Percentiles rank a stretch among this genome's conserved stretches.
Conservation (phyloP, 139 green algal genomes). For the Micractinium sp. region DNA sequence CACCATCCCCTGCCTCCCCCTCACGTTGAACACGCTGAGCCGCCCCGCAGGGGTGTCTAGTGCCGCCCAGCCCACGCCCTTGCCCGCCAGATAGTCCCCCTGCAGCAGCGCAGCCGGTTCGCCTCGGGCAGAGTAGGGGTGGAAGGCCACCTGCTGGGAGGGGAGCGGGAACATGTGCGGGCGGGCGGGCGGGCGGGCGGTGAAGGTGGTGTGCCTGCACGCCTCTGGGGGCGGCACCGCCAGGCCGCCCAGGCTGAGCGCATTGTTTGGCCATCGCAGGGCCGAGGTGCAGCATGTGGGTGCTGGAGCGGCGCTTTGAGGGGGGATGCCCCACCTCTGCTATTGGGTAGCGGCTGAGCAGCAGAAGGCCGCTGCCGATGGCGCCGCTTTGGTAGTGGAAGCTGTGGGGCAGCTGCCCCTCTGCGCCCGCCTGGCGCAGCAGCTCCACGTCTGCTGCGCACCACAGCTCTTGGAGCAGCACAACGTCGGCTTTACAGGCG, state of each 20-base stretch:
- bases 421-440: slow-evolving; percentile 39
- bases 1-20: too few relatives aligned
- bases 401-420: slow-evolving; percentile 40
- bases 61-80: slow-evolving; percentile 65
- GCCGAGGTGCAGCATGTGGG: neutral
- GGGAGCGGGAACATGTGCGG: neutral
- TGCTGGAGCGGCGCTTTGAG: neutral
- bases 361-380: slow-evolving; percentile 60
- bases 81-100: slow-evolving; percentile 63
- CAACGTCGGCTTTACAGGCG: slow-evolving; percentile 44
- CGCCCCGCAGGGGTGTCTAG: slow-evolving; percentile 43
- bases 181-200: too few relatives aligned
- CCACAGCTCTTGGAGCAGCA: slow-evolving; percentile 67
- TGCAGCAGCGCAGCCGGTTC: slow-evolving; percentile 48
- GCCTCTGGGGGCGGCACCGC: too few relatives aligned
- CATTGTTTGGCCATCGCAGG: too few relatives aligned
- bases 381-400: slow-evolving; percentile 59
- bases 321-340: neutral
- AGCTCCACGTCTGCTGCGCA: slow-evolving; percentile 50
- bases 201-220: too few relatives aligned
- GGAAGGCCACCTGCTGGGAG: slow-evolving; percentile 24
- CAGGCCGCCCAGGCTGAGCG: too few relatives aligned
- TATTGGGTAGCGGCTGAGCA: slow-evolving; percentile 53
- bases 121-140: slow-evolving; percentile 44
- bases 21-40: slow-evolving; percentile 61